A percentile compares a stretch with the other conserved stretches of the same genome.
Evolutionary conservation across 208 protist genomes (phyloP).

Genomic region (Leishmania gerbilli): DNA sequence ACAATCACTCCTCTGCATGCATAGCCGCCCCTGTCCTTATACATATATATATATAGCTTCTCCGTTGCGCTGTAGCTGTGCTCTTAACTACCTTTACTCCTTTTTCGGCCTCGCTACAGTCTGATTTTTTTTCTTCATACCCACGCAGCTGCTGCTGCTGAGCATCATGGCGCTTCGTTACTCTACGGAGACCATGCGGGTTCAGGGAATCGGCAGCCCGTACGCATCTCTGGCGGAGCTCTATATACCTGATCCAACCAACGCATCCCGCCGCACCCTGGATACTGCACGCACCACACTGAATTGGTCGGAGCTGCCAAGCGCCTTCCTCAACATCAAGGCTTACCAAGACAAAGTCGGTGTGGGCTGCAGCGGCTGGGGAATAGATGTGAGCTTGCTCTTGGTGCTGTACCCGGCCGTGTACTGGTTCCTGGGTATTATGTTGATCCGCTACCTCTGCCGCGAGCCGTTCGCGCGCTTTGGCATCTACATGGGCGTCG

Average conservation of each 20-base stretch:
- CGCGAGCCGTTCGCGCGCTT: constrained; percentile 46
- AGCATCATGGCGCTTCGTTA: constrained; percentile 23
- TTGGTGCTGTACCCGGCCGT: constrained; percentile 32
- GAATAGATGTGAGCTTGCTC: constrained; percentile 45
- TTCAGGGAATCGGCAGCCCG: constrained; percentile 36
- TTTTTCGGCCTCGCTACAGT: neutral
- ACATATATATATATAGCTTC: neutral
- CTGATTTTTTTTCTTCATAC: neutral
- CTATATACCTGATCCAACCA: constrained; percentile 21
- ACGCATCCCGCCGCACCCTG: constrained; percentile 13
- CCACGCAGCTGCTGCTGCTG: neutral
- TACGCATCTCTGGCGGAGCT: constrained; percentile 24
- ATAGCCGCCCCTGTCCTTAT: neutral
- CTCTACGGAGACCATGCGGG: constrained; percentile 11
- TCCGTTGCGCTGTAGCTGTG: neutral
- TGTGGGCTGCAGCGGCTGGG: constrained; percentile 35
- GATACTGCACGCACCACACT: constrained; percentile 30
- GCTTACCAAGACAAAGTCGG: constrained; percentile 29
- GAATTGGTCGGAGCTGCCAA: constrained; percentile 21
- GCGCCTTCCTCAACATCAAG: constrained; percentile 31
- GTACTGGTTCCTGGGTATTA: constrained; percentile 53
- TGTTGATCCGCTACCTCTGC: constrained; percentile 50
- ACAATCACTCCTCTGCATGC: neutral
- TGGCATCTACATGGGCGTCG: constrained; percentile 62
- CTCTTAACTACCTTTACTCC: neutral